Conservation (phyloP, 495 filamentous ascomycete genomes). For the Bathelium albidoporum region DNA sequence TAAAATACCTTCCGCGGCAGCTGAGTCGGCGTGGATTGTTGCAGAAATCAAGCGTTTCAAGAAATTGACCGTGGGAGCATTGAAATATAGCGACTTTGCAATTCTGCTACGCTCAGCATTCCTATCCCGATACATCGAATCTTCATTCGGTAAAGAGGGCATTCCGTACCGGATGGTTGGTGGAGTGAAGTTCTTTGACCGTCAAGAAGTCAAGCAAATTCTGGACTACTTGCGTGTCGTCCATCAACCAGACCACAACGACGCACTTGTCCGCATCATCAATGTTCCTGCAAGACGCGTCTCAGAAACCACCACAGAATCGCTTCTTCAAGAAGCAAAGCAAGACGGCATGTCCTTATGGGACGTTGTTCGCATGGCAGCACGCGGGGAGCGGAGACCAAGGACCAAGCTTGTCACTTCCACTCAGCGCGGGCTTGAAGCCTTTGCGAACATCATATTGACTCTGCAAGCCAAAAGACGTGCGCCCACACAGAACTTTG, state of each 20-base stretch:
- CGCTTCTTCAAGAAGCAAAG: conserved; percentile 62
- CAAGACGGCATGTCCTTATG: conserved; percentile 59
- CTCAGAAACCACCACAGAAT: conserved; percentile 69
- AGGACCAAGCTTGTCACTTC: conserved; percentile 58
- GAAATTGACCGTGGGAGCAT: conserved; percentile 58
- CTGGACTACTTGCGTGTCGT: conserved; percentile 84
- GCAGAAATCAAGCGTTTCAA: conserved; percentile 67
- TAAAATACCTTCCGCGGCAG: conserved; percentile 56
- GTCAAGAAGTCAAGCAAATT: conserved; percentile 78
- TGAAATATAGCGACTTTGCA: conserved; percentile 70
- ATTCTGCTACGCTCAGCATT: conserved; percentile 77
- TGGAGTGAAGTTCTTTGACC: conserved; percentile 85
- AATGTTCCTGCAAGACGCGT: conserved; percentile 76
- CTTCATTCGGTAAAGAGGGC: conserved; percentile 71
- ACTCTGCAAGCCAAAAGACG: conserved; percentile 48
- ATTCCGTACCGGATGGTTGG: conserved; percentile 93
- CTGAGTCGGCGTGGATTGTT: conserved; percentile 83
- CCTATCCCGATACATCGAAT: conserved; percentile 76
- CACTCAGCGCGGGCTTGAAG: conserved; percentile 54
- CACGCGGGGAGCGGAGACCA: conserved; percentile 56
- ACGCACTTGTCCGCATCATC: conserved; percentile 74
- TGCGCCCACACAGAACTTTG: conserved; percentile 31
- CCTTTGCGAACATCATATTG: conserved; percentile 53
- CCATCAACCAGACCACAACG: conserved; percentile 77
- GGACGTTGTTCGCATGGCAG: conserved; percentile 56